A percentile compares a stretch with the other conserved stretches of the same genome.
Conservation (phyloP, 1,139 yeast genomes). For the Nematodospora anomalae region DNA sequence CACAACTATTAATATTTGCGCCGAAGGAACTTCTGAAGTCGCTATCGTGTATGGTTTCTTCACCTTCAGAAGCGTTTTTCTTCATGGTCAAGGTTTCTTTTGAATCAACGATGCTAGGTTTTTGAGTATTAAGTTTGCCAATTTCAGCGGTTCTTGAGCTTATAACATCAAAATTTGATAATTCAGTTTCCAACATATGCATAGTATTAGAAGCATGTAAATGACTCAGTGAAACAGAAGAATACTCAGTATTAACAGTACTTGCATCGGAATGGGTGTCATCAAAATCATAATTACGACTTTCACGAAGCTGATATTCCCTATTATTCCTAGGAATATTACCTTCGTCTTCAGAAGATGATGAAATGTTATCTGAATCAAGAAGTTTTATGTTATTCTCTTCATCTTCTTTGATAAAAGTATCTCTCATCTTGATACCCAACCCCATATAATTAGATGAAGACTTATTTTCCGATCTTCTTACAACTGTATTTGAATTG, state of each 20-base stretch:
- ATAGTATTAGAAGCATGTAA: slow-evolving; percentile 1
- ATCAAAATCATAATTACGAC: slow-evolving; percentile 22
- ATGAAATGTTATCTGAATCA: slow-evolving; percentile 2
- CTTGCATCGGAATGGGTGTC: slow-evolving; percentile 26
- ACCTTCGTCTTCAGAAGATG: slow-evolving; percentile 20
- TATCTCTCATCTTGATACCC: slow-evolving; percentile 25
- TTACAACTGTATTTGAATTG: slow-evolving; percentile 33
- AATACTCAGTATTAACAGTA: slow-evolving; percentile 21
- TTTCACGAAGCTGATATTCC: slow-evolving; percentile 15
- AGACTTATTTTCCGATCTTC: slow-evolving; percentile 17
- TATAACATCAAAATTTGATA: slow-evolving; percentile 32
- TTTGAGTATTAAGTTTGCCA: slow-evolving; percentile 24
- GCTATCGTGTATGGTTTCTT: slow-evolving; percentile 6
- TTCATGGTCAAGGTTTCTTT: slow-evolving; percentile 26
- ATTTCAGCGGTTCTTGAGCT: slow-evolving; percentile 35
- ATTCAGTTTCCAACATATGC: slow-evolving; percentile 22
- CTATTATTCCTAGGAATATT: slow-evolving; percentile 19
- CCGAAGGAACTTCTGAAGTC: slow-evolving; percentile 10
- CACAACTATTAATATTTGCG: slow-evolving; percentile 8
- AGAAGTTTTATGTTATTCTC: slow-evolving; percentile 11
- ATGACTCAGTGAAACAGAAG: slow-evolving; percentile 11
- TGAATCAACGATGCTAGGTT: slow-evolving; percentile 31
- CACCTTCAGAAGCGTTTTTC: slow-evolving; percentile 2
- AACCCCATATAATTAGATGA: slow-evolving; percentile 30
- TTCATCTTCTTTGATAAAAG: slow-evolving; percentile 11